Conservation (phyloP, 345 rosid genomes). For the Nasturtium officinale region DNA sequence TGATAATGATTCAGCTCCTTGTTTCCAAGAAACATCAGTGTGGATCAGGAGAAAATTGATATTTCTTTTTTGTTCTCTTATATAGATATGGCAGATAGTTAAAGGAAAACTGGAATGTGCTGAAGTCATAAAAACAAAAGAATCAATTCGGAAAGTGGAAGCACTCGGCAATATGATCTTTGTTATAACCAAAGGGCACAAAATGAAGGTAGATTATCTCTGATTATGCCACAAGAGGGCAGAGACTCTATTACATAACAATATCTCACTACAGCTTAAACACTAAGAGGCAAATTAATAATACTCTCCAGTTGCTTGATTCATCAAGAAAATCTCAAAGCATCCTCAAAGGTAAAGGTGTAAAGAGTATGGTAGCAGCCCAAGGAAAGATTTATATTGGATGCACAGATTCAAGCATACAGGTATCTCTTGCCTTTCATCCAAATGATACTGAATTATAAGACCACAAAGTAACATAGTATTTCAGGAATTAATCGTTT, state of each 20-base stretch:
- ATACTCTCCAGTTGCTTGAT: conserved; percentile 62
- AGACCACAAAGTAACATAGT: conserved; percentile 22
- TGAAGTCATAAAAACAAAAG: conserved; percentile 70
- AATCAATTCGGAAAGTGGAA: conserved; percentile 62
- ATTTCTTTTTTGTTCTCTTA: neutral
- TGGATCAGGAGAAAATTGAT: neutral
- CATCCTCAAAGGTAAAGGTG: conserved; percentile 60
- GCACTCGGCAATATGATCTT: conserved; percentile 55
- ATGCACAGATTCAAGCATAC: conserved; percentile 85
- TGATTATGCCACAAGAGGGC: neutral
- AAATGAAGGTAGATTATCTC: conserved; percentile 60
- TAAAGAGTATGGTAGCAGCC: conserved; percentile 60
- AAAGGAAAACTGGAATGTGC: conserved; percentile 62
- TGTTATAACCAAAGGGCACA: conserved; percentile 56
- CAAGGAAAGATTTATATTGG: conserved; percentile 79
- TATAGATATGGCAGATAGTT: conserved; percentile 81
- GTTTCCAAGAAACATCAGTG: neutral
- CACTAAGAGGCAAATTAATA: conserved; percentile 15
- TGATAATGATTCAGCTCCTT: conserved; percentile 14
- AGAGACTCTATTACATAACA: neutral
- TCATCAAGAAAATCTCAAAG: conserved; percentile 56
- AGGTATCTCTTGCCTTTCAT: conserved; percentile 48
- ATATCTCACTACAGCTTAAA: neutral
- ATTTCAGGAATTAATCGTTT: conserved; percentile 58
- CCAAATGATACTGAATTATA: conserved; percentile 6